Base-by-base conservation (phyloP, 768 basidiomycete genomes). In the Cyathus striatus region DNA sequence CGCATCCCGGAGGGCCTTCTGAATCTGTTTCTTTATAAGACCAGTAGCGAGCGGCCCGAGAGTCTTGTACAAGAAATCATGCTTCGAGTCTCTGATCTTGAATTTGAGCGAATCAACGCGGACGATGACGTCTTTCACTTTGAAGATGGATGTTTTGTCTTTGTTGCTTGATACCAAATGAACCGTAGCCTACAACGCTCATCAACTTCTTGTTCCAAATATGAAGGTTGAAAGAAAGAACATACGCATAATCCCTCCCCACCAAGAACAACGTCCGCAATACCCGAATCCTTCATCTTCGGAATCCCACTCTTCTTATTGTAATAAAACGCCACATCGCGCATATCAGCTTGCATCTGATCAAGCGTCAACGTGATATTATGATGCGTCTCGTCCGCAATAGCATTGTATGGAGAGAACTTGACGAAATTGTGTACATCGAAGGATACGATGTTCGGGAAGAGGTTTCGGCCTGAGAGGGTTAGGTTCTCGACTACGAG, bases 341-440 rank as follows among this genome's bases (percentile, higher is more conserved):
- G 78, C 79, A 98, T 86, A 51, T 96, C 92, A 4, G 87, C 86
- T 59, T 97, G 93, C 52, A 96, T 87, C 61, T 97, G 93, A 22
- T 70, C 72, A 25, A 96, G 71, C 6, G 79, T 81, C 42, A 96
- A 58, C 25, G 75, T 83, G 57, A 96, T 79, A 42, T 79, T n/a
- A n/a, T n/a, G n/a, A n/a, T n/a, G n/a, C n/a, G n/a, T n/a, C n/a
- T 79, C 70, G 58, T 90, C 90, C 4, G 63, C 53, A 38, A 73
- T 70, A 4, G 62, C 50, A n/a, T 62, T 52, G 68, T 94, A 92
- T 0, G 93, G 92, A 22, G 81, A 84, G 65, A 97, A 92, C 61
- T 83, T 83, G 64, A 90, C 66, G 49, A 70, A 83, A 68, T 95
- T 95, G 59, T 87, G 73, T 12, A 85, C 82, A 44, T 94, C 87